Conservation (phyloP, 2,329 filamentous ascomycete genomes). For the Botryosphaeria dothidea region DNA sequence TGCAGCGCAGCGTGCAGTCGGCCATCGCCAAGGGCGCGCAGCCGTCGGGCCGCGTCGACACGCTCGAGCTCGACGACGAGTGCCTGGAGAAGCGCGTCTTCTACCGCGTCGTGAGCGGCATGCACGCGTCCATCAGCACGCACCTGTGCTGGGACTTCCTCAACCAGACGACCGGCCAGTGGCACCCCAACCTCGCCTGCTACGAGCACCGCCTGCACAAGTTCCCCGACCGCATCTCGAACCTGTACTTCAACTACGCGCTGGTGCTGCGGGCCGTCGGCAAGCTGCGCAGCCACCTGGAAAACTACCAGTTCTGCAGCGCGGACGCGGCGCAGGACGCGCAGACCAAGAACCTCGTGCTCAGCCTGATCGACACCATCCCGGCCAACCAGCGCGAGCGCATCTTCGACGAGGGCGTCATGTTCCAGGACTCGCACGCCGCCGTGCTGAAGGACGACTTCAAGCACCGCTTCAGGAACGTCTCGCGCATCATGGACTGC, state of each 20-base stretch:
- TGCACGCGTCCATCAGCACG: conserved; percentile 97
- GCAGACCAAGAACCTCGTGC: conserved; percentile 77
- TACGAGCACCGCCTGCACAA: conserved; percentile 83
- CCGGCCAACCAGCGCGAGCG: conserved; percentile 58
- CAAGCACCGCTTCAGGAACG: conserved; percentile 93
- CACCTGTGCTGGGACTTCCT: conserved; percentile 96
- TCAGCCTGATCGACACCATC: conserved; percentile 71
- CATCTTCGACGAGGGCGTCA: conserved; percentile 92
- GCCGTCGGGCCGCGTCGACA: conserved; percentile 61
- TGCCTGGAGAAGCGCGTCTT: conserved; percentile 99
- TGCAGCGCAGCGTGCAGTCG: conserved; percentile 62
- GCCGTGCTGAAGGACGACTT: conserved; percentile 94
- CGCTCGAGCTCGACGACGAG: conserved; percentile 80
- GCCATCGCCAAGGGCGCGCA: conserved; percentile 50
- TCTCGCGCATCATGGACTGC: conserved; percentile 96
- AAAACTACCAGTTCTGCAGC: conserved; percentile 87
- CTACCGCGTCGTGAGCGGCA: conserved; percentile 90
- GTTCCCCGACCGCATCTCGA: conserved; percentile 88
- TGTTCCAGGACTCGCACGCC: conserved; percentile 74
- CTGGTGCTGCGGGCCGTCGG: conserved; percentile 88
- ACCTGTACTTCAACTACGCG: conserved; percentile 99
- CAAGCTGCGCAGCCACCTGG: conserved; percentile 81
- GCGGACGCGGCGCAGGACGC: conserved; percentile 79
- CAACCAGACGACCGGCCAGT: conserved; percentile 91
- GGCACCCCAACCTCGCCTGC: conserved; percentile 87